Evolutionary conservation across 148 eudicot genomes (phyloP), one percentile per base, ranked within the genome.

Genomic region (Limonium bicolor): DNA sequence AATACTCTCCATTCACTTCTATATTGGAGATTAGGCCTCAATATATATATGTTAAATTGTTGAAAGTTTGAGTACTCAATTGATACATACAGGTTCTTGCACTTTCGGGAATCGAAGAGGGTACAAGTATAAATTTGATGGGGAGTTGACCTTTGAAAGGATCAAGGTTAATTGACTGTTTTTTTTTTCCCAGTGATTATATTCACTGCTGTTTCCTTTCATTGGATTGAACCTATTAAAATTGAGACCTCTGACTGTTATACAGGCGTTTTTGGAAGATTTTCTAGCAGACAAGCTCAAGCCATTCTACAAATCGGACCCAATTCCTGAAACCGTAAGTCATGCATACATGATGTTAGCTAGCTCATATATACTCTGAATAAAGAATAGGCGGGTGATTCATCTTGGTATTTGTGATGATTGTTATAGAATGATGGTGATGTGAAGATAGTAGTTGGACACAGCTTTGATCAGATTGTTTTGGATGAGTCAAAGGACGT

Each of bases 401-500:
- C 37, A 10, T 10, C 37, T 34, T 34, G 14, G 95, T 31, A 4
- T 9, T 24, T 20, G n/a, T 37, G 27, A 25, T 39, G 22, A 50
- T 33, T 47, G 64, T n/a, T 53, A 92, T 86, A 86, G 96, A 81
- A 86, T 62, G 84, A 81, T 25, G 93, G 67, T 47, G 93, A 81
- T 62, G 93, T 86, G 63, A 81, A 82, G 69, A 76, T 78, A 27
- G 93, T 86, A 6, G 96, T 86, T 42, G 96, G 96, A 15, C 48
- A 86, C 54, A 86, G 82, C 71, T 86, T 82, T 48, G 96, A 88
- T 35, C 80, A 83, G 23, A 70, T 88, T 51, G 96, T 88, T 60
- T 53, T 88, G 69, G 96, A 88, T 41, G 96, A 88, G 54, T 79
- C 92, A 6, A 88, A 77, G 60, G 96, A 88, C 55, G 96, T 88